phyloP scores from a whole-genome alignment of 352 stramenopile species.

The Thraustochytrium sp. region DNA sequence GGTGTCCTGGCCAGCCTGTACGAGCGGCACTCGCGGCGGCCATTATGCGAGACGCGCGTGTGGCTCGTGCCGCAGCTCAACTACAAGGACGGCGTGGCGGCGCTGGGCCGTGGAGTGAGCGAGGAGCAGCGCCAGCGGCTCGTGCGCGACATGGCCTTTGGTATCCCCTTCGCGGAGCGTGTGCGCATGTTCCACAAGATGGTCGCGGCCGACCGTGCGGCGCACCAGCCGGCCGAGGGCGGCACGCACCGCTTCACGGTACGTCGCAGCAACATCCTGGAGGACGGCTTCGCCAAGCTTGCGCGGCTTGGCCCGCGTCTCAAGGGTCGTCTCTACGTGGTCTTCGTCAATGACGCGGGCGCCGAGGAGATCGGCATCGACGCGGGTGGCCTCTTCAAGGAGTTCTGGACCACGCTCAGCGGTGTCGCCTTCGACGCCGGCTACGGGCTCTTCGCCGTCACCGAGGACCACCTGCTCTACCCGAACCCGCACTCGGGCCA shows the following conservation, averaged over 20 bases:
- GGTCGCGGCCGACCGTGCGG: slow-evolving; percentile 58
- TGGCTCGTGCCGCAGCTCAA: slow-evolving; percentile 58
- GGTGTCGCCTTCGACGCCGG: slow-evolving; percentile 83
- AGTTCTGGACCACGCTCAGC: slow-evolving; percentile 85
- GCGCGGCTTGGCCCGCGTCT: slow-evolving; percentile 72
- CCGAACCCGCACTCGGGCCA: slow-evolving; percentile 81
- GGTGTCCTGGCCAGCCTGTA: slow-evolving; percentile 61
- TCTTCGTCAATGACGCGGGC: slow-evolving; percentile 77
- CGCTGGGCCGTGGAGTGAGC: slow-evolving; percentile 50
- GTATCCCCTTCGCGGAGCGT: slow-evolving; percentile 64
- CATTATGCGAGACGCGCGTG: slow-evolving; percentile 66
- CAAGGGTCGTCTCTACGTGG: slow-evolving; percentile 82
- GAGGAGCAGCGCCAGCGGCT: slow-evolving; percentile 62
- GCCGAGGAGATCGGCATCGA: slow-evolving; percentile 89
- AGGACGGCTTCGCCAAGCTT: slow-evolving; percentile 75
- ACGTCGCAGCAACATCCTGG: slow-evolving; percentile 63
- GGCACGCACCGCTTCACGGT: slow-evolving; percentile 63
- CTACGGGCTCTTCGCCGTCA: slow-evolving; percentile 82
- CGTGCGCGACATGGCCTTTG: slow-evolving; percentile 62
- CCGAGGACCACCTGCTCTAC: slow-evolving; percentile 76
- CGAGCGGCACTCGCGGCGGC: slow-evolving; percentile 61
- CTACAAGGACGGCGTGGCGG: slow-evolving; percentile 60
- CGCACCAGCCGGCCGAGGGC: slow-evolving; percentile 53
- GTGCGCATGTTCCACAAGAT: slow-evolving; percentile 65
- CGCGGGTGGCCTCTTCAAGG: slow-evolving; percentile 92